Percentiles rank a stretch among this genome's conserved stretches.
These are phyloP conservation scores for Talaromyces nanjingensis DNA, from an alignment of 495 filamentous ascomycete species.

Conservation along the genomic window DNA sequence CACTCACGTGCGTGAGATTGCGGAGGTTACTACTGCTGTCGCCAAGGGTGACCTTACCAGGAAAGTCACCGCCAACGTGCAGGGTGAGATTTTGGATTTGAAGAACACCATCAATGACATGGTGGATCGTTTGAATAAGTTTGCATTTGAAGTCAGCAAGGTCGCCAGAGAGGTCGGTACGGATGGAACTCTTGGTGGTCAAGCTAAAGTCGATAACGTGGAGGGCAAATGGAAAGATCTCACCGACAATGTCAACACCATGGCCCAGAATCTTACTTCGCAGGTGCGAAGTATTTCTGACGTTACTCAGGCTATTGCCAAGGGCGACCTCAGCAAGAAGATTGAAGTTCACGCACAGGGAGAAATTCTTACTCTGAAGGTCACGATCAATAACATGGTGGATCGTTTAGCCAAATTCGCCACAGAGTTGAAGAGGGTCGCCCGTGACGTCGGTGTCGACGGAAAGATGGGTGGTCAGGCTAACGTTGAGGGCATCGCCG, in stretches of 20 bases:
- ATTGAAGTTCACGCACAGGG: constrained; percentile 94
- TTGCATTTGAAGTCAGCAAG: constrained; percentile 97
- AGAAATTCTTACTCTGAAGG: constrained; percentile 88
- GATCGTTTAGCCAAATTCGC: constrained; percentile 92
- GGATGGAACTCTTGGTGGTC: constrained; percentile 90
- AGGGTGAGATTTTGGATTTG: constrained; percentile 89
- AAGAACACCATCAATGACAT: constrained; percentile 99
- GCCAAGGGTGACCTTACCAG: constrained; percentile 90
- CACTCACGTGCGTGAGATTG: constrained; percentile 96
- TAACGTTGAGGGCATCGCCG: constrained; percentile 87
- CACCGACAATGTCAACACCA: constrained; percentile 80
- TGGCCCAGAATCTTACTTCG: constrained; percentile 92
- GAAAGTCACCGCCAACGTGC: constrained; percentile 93
- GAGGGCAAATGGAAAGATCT: constrained; percentile 99
- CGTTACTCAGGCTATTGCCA: constrained; percentile 94
- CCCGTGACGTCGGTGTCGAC: constrained; percentile 94
- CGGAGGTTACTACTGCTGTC: constrained; percentile 94
- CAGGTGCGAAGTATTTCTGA: constrained; percentile 95
- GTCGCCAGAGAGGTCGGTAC: constrained; percentile 98
- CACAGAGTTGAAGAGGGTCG: constrained; percentile 92
- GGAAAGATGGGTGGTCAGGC: constrained; percentile 99
- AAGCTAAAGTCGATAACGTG: constrained; percentile 93
- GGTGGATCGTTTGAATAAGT: constrained; percentile 95
- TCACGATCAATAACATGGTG: constrained; percentile 99
- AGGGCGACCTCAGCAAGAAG: constrained; percentile 89